Evolutionary conservation across 164 flowering plant species (phyloP).

Genomic region (Paratinospora sagittata): DNA sequence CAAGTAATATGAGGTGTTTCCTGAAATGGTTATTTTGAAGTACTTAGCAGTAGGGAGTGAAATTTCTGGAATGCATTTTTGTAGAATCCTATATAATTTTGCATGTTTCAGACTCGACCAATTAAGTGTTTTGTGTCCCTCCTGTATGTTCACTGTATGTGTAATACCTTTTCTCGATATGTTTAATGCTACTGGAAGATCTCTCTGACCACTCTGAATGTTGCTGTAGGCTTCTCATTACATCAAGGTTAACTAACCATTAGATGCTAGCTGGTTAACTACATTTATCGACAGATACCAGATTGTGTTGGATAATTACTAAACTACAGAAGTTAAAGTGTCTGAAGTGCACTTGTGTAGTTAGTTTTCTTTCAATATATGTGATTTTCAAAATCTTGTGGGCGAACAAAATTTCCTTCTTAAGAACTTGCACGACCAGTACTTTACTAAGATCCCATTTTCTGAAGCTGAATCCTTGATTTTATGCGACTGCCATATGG

Average conservation of each 20-base stretch:
- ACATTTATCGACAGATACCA: too few relatives aligned
- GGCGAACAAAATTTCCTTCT: neutral
- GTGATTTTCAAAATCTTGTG: too few relatives aligned
- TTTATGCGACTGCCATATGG: neutral
- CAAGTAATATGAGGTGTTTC: neutral
- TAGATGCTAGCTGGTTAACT: too few relatives aligned
- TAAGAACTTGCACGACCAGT: neutral
- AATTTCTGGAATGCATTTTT: neutral
- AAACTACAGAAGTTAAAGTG: too few relatives aligned
- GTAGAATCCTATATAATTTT: neutral
- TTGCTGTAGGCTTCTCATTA: too few relatives aligned
- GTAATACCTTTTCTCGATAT: too few relatives aligned
- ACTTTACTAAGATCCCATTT: neutral
- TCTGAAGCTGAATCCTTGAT: neutral
- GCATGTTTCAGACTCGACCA: neutral
- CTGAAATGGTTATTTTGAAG: neutral
- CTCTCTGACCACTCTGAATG: neutral
- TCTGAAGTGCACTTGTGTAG: too few relatives aligned
- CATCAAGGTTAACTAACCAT: too few relatives aligned
- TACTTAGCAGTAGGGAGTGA: neutral
- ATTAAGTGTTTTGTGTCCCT: neutral
- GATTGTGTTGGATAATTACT: too few relatives aligned
- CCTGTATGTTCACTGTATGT: neutral
- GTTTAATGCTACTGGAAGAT: neutral
- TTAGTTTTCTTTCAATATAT: too few relatives aligned